Evolutionary conservation across 2,329 filamentous ascomycete genomes (phyloP).

Genomic region (Chalara sp.): DNA sequence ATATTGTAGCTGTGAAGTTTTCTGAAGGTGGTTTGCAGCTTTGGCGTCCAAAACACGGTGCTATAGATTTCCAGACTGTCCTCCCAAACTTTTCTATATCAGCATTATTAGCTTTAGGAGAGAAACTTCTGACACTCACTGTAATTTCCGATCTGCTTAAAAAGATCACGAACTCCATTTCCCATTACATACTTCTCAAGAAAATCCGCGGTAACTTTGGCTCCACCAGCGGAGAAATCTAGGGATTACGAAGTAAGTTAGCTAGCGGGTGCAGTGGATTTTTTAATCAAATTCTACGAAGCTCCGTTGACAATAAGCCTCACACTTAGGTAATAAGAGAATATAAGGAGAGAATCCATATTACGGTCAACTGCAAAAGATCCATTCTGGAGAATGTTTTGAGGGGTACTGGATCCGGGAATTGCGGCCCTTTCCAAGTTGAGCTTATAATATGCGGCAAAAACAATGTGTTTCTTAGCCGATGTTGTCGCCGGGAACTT

Average conservation of each 20-base stretch:
- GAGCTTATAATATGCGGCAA: neutral
- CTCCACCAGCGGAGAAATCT: slow-evolving; percentile 31
- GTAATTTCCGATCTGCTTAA: slow-evolving; percentile 30
- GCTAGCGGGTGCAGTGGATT: too few species aligned
- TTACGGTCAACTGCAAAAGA: slow-evolving; percentile 29
- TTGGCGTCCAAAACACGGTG: slow-evolving; percentile 31
- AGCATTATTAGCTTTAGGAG: too few species aligned
- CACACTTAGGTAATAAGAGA: too few species aligned
- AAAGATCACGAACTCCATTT: slow-evolving; percentile 23
- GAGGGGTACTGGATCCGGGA: slow-evolving; percentile 6
- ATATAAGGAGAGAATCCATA: too few species aligned
- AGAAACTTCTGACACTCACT: neutral
- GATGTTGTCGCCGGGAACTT: neutral
- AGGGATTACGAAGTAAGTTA: too few species aligned
- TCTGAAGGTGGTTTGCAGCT: slow-evolving; percentile 25
- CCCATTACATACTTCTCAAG: slow-evolving; percentile 32
- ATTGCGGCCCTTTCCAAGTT: neutral
- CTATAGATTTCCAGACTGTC: slow-evolving; percentile 29
- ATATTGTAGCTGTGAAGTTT: slow-evolving; percentile 28
- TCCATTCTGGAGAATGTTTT: slow-evolving; percentile 28
- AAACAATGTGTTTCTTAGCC: neutral
- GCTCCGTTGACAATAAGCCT: too few species aligned
- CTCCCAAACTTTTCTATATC: slow-evolving; percentile 19
- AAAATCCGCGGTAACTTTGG: slow-evolving; percentile 29
- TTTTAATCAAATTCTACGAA: too few species aligned